These are phyloP conservation scores for Poa pratensis DNA, from an alignment of 176 grass and related monocot species.

Conservation along the genomic window DNA sequence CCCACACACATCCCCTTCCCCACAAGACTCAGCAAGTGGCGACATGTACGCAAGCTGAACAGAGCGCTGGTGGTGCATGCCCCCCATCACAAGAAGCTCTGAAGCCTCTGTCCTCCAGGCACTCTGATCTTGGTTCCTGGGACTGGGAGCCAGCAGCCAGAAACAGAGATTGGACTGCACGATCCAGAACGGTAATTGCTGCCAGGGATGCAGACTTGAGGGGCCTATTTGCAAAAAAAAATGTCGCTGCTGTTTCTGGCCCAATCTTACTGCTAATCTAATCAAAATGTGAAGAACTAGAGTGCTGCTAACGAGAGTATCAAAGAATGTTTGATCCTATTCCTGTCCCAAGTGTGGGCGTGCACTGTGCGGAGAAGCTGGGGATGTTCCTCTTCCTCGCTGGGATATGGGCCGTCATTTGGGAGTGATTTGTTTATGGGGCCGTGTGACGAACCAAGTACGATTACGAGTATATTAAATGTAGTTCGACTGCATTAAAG, in stretches of 20 bases:
- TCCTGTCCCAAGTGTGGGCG: neutral
- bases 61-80: neutral
- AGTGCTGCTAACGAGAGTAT: neutral
- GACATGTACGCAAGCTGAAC: conserved; percentile 27
- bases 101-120: neutral
- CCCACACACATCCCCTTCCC: conserved; percentile 39
- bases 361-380: neutral
- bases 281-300: neutral
- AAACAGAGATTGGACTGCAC: conserved; percentile 23
- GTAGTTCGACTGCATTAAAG: conserved; percentile 15
- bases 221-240: neutral
- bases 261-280: neutral
- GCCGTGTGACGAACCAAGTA: neutral
- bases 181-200: neutral
- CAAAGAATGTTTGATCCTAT: conserved; percentile 13
- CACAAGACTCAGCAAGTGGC: conserved; percentile 15
- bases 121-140: neutral
- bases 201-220: too few species aligned
- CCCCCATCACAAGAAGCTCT: conserved; percentile 30
- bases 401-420: conserved; percentile 11
- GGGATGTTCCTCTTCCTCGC: neutral
- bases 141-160: neutral
- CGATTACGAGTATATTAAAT: neutral
- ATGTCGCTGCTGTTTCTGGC: neutral
- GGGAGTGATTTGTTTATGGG: conserved; percentile 20